Evolutionary conservation across 805 yeast genomes (phyloP).

Genomic region (Kuraishia piskuri): DNA sequence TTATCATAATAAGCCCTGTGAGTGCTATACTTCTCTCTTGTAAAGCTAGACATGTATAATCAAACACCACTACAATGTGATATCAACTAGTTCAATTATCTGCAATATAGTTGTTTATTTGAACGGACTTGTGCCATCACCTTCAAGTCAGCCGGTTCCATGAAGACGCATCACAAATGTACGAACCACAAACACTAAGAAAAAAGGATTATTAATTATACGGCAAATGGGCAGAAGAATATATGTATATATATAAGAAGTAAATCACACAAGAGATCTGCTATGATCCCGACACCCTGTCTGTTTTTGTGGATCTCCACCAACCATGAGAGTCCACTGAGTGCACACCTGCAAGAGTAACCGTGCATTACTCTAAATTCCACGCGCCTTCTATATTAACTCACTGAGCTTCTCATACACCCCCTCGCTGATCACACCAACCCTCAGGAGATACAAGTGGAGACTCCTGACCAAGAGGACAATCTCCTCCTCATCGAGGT

Average conservation of each 20-base stretch:
- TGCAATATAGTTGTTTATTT: too few species aligned
- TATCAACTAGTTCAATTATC: too few species aligned
- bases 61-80: too few species aligned
- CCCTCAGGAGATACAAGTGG: constrained; percentile 40
- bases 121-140: too few species aligned
- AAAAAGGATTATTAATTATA: too few species aligned
- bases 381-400: constrained; percentile 4
- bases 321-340: too few species aligned
- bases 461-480: constrained; percentile 52
- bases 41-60: too few species aligned
- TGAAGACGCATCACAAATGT: too few species aligned
- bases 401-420: constrained; percentile 22
- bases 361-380: too few species aligned
- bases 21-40: not conserved
- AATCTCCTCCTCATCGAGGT: constrained; percentile 59
- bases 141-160: too few species aligned
- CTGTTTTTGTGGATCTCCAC: not conserved
- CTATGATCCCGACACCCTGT: not conserved
- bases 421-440: constrained; percentile 29
- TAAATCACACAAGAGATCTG: not conserved
- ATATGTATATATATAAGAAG: not conserved
- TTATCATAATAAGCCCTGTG: not conserved
- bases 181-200: not conserved
- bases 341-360: not conserved
- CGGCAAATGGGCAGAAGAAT: not conserved